Base-by-base conservation (phyloP, 2,329 filamentous ascomycete species). In the Phoma sp. region DNA sequence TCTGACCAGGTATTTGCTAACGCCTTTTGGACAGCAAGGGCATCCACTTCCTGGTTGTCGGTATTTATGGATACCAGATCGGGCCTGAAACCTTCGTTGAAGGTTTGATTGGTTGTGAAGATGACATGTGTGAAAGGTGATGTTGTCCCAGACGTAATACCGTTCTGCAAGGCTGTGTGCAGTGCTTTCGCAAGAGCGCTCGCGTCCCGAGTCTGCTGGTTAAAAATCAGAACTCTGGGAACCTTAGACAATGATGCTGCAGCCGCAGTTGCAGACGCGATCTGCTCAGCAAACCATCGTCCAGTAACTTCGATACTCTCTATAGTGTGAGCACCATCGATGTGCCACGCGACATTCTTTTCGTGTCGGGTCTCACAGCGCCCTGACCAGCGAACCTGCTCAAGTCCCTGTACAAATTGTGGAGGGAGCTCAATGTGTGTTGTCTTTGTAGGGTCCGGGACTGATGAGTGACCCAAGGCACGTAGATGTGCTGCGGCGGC, bases 151-250 rank as follows among this genome's bases (percentile, higher is more conserved):
- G 66, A 61, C 5, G 61, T 64, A 5, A 72, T 57, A 28, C 67
- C 65, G 11, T 38, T 59, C 48, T 73, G 70, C 46, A 90, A 77
- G 2, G 84, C 85, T 9, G 78, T 71, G 50, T 92, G 80, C 1
- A 96, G 78, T 0, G 81, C 82, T 26, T 76, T 77, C 2, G 93
- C 83, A 1, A 96, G 81, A 14, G 83, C 79, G 4, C 79, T 77
- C 5, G 90, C 90, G 67, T 96, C 87, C 26, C 92, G 85, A 9
- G 91, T 92, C 69, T 96, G 92, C 74, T 97, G 93, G 74, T 97
- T 97, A 81, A 98, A 98, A 40, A 98, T 83, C 38, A 98, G 78
- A 52, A 89, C 80, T 0, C 91, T 79, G 5, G 77, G 68, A 9
- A 57, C 47, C 17, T 56, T 49, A 11, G 51, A 47, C 4, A 60